These are phyloP conservation scores for Yarrowia porcina DNA, from an alignment of 805 yeast genomes.

Conservation along the genomic window DNA sequence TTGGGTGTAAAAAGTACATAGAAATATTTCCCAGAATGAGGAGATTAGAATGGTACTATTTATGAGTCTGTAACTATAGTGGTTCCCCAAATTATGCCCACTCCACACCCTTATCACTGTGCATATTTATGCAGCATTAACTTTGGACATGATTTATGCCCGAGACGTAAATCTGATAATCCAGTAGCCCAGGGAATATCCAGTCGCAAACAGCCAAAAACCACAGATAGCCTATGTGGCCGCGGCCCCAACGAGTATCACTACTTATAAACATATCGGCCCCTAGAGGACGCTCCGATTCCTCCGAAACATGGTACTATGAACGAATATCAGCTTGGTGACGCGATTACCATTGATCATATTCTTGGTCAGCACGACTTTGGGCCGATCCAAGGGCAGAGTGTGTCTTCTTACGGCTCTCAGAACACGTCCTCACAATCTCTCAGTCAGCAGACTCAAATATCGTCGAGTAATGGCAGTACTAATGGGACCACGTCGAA, in stretches of 20 bases:
- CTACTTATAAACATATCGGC: neutral
- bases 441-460: neutral
- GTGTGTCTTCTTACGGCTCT: neutral
- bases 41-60: neutral
- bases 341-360: neutral
- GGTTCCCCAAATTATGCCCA: neutral
- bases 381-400: neutral
- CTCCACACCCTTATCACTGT: neutral
- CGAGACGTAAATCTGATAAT: neutral
- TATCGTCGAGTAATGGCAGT: neutral
- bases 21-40: neutral
- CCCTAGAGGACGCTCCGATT: neutral
- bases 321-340: constrained; percentile 17
- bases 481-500: too few relatives aligned
- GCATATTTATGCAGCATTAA: neutral
- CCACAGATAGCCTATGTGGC: neutral
- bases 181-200: neutral
- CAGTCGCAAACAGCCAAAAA: neutral
- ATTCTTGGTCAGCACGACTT: neutral
- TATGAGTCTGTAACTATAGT: too few relatives aligned
- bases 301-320: neutral
- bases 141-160: neutral
- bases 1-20: neutral
- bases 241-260: too few relatives aligned
- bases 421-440: neutral